phyloP scores from a whole-genome alignment of 2,329 filamentous ascomycete species.

The Lanzia echinophila region DNA sequence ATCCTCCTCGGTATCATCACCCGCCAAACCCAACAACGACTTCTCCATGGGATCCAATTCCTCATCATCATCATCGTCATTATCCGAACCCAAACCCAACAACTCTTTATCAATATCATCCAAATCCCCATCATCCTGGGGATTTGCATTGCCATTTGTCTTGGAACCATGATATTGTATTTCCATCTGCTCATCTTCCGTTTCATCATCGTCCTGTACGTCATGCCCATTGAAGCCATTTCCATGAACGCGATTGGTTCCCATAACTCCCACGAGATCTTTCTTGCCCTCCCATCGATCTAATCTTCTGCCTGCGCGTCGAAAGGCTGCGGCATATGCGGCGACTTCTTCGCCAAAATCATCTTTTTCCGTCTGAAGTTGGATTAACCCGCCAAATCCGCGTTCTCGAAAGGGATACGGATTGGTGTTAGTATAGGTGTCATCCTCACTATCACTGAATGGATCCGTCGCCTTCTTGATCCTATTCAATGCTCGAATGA shows the following conservation, averaged over 20 bases:
- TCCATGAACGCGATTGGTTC: constrained; percentile 24
- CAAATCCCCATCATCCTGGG: constrained; percentile 39
- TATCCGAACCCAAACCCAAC: constrained; percentile 40
- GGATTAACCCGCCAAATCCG: constrained; percentile 58
- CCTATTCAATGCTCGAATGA: constrained; percentile 60
- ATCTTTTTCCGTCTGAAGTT: constrained; percentile 54
- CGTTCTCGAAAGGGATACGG: constrained; percentile 43
- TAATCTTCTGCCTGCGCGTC: constrained; percentile 58
- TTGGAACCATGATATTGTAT: constrained; percentile 29
- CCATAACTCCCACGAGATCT: constrained; percentile 26
- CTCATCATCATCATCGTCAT: constrained; percentile 38
- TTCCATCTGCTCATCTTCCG: constrained; percentile 30
- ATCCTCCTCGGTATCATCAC: constrained; percentile 31
- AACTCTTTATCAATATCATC: constrained; percentile 50
- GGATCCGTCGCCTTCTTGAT: constrained; percentile 49
- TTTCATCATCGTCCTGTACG: constrained; percentile 26
- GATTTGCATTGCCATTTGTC: constrained; percentile 27
- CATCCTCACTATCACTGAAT: constrained; percentile 58
- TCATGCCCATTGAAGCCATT: constrained; percentile 20
- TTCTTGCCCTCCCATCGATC: constrained; percentile 56
- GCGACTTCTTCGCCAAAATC: constrained; percentile 72
- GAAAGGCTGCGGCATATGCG: constrained; percentile 58
- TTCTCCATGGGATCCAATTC: constrained; percentile 41
- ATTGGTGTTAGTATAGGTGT: constrained; percentile 37
- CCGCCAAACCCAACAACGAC: constrained; percentile 25